Evolutionary conservation across 768 basidiomycete species (phyloP).

Genomic region (Lactarius evosmus): DNA sequence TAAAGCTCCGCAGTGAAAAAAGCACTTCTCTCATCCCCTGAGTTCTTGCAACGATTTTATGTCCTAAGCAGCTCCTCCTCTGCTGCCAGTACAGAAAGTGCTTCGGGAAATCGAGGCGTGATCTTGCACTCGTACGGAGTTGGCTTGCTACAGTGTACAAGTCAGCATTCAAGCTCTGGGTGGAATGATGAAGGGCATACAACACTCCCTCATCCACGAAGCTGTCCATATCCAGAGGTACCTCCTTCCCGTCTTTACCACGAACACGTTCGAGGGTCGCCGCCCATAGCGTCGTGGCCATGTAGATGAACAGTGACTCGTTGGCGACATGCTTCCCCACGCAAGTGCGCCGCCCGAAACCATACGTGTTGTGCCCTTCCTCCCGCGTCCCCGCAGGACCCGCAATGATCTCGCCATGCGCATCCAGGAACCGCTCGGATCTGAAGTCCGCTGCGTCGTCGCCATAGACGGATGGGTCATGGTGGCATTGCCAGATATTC

Average conservation of each 20-base stretch:
- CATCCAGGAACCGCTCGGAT: slow-evolving; percentile 23
- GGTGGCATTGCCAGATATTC: not conserved
- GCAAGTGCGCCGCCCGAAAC: not conserved
- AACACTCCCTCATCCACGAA: slow-evolving; percentile 5
- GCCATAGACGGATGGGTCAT: slow-evolving; percentile 11
- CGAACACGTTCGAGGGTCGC: slow-evolving; percentile 15
- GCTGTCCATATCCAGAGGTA: slow-evolving; percentile 1
- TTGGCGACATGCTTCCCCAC: slow-evolving; percentile 20
- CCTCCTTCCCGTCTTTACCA: slow-evolving; percentile 11
- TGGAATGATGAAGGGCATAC: not conserved
- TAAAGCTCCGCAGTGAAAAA: not conserved
- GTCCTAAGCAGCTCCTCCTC: not conserved
- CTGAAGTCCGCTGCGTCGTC: slow-evolving; percentile 22
- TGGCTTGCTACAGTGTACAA: slow-evolving; percentile 9
- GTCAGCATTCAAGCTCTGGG: not conserved
- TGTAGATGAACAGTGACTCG: slow-evolving; percentile 16
- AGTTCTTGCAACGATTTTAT: not conserved
- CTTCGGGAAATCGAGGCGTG: slow-evolving; percentile 22
- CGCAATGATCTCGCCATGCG: not conserved
- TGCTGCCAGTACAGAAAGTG: not conserved
- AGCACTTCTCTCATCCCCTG: not conserved
- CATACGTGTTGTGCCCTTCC: slow-evolving; percentile 10
- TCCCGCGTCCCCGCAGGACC: slow-evolving; percentile 7
- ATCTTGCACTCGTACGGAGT: slow-evolving; percentile 23
- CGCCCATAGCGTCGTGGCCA: slow-evolving; percentile 14